Conservation (phyloP, 2,329 filamentous ascomycete species). For the Penicillium sp. region DNA sequence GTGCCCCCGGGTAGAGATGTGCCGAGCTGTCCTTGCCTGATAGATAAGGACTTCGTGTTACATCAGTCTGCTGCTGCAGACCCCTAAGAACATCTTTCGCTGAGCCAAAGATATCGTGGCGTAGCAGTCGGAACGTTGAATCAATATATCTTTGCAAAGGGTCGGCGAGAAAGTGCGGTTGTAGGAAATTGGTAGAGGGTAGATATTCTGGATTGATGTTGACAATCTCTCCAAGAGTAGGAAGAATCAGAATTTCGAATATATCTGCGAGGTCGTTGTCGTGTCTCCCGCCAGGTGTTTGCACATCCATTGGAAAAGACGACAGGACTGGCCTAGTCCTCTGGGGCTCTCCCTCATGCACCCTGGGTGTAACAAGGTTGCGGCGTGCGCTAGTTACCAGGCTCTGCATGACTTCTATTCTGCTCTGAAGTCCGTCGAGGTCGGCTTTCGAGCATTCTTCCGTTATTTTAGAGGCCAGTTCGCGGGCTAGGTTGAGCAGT, state of each 20-base stretch:
- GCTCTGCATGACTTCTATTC: constrained; percentile 6
- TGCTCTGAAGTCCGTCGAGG: constrained; percentile 7
- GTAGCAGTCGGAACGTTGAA: constrained; percentile 12
- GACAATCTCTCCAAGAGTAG: constrained; percentile 9
- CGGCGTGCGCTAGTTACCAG: not conserved
- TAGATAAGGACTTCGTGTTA: too few species aligned
- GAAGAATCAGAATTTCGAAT: constrained; percentile 5
- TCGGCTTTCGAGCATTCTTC: constrained; percentile 3
- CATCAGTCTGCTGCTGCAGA: constrained; percentile 8
- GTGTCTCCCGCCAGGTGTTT: constrained; percentile 11
- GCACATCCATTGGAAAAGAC: constrained; percentile 10
- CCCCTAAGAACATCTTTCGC: constrained; percentile 8
- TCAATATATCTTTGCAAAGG: constrained; percentile 11
- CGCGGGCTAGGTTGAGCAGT: not conserved
- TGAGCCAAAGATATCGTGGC: constrained; percentile 10
- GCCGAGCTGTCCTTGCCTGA: constrained; percentile 5
- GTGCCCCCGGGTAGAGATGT: constrained; percentile 3
- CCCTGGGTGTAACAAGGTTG: not conserved
- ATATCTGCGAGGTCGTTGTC: constrained; percentile 15
- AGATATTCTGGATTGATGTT: constrained; percentile 9
- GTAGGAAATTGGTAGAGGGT: constrained; percentile 12
- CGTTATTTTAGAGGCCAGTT: not conserved
- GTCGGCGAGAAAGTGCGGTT: constrained; percentile 9
- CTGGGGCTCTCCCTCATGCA: not conserved
- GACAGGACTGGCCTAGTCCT: not conserved